phyloP scores from a whole-genome alignment of 2,329 filamentous ascomycete species.

The Neophaeococcomyces mojaviensis region DNA sequence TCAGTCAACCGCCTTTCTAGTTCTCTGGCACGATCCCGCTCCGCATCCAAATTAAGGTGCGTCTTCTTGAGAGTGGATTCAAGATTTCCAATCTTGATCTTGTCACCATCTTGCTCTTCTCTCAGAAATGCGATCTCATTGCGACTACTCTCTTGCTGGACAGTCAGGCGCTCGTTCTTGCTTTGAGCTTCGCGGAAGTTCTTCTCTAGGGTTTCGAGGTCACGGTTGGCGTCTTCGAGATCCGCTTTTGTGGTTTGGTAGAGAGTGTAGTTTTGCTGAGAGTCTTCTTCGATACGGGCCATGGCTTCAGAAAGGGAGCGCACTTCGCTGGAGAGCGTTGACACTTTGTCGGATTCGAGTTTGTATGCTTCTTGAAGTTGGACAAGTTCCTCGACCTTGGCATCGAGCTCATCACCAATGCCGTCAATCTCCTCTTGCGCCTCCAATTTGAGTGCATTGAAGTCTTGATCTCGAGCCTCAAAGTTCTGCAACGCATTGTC shows the following conservation, averaged over 20 bases:
- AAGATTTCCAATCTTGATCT: constrained; percentile 93
- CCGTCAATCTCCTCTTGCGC: constrained; percentile 53
- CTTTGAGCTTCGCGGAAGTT: constrained; percentile 76
- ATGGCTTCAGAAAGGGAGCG: constrained; percentile 81
- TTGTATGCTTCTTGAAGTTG: constrained; percentile 64
- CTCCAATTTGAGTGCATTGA: constrained; percentile 47
- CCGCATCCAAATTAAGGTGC: constrained; percentile 74
- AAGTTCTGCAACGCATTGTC: constrained; percentile 76
- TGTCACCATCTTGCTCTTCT: constrained; percentile 94
- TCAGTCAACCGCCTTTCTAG: constrained; percentile 67
- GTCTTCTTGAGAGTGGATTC: constrained; percentile 72
- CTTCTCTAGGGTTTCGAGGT: constrained; percentile 78
- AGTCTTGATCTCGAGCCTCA: constrained; percentile 50
- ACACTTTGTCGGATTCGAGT: constrained; percentile 77
- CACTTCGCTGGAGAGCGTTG: constrained; percentile 89
- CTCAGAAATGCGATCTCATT: constrained; percentile 90
- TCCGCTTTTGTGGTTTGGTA: constrained; percentile 80
- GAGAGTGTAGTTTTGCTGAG: constrained; percentile 66
- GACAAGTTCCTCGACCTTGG: constrained; percentile 63
- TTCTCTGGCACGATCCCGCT: constrained; percentile 68
- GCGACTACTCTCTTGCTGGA: constrained; percentile 88
- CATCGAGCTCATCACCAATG: constrained; percentile 59
- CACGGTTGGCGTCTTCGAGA: constrained; percentile 72
- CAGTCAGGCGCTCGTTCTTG: constrained; percentile 78
- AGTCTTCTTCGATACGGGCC: constrained; percentile 81